These are phyloP conservation scores for Circinella minor DNA, from an alignment of 371 early-diverging fungal species.

Conservation along the genomic window DNA sequence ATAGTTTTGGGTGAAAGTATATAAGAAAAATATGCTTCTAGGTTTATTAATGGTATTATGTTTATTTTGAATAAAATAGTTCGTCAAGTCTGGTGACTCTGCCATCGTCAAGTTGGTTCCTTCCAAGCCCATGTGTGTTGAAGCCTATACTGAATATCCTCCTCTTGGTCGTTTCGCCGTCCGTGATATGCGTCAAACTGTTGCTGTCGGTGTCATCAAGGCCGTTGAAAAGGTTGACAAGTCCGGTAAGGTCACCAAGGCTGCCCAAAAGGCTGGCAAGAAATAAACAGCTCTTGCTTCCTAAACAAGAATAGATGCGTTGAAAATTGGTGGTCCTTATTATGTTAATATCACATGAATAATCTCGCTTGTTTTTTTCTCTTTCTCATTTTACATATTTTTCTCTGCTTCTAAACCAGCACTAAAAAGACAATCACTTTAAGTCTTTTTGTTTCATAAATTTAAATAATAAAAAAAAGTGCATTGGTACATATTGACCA, in stretches of 20 bases:
- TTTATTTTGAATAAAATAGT: constrained; percentile 21
- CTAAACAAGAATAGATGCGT: neutral
- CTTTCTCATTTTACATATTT: neutral
- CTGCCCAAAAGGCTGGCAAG: constrained; percentile 74
- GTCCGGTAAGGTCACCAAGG: constrained; percentile 69
- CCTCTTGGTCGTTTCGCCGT: constrained; percentile 97
- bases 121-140: constrained; percentile 97
- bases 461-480: constrained; percentile 1
- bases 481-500: constrained; percentile 2
- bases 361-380: constrained; percentile 2
- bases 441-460: neutral
- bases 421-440: neutral
- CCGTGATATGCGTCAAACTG: constrained; percentile 96
- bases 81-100: constrained; percentile 93
- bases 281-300: constrained; percentile 55
- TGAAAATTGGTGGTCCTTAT: neutral
- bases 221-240: constrained; percentile 83
- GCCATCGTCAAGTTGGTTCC: constrained; percentile 96
- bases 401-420: neutral
- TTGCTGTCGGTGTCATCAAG: constrained; percentile 97
- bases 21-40: neutral
- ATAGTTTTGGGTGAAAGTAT: neutral
- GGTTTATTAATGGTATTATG: constrained; percentile 18
- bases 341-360: neutral
- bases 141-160: constrained; percentile 91